Conservation (phyloP, 1,284 basidiomycete genomes). For the Cystobasidiaceae sp. region DNA sequence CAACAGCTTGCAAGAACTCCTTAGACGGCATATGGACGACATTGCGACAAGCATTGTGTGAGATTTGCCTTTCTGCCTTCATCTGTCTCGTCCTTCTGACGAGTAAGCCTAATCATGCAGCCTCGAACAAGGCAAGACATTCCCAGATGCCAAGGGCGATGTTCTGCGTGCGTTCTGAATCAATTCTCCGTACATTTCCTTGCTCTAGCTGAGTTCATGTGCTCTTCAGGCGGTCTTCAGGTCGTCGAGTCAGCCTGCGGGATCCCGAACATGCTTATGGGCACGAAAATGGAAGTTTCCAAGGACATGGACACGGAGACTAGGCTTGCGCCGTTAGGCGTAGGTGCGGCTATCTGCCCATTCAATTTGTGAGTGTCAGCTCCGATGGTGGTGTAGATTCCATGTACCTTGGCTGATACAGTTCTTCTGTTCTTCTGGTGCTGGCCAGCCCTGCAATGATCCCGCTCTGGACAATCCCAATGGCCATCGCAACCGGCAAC, state of each 20-base stretch:
- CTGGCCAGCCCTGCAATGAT: conserved; percentile 66
- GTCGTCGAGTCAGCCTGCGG: conserved; percentile 86
- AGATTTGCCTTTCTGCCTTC: not conserved
- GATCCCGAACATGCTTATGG: conserved; percentile 76
- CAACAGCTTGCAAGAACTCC: conserved; percentile 47
- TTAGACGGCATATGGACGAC: conserved; percentile 50
- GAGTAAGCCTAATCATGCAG: conserved; percentile 58
- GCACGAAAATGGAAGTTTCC: conserved; percentile 88
- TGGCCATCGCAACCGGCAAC: conserved; percentile 81
- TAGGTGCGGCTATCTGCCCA: conserved; percentile 62
- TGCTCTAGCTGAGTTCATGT: not conserved
- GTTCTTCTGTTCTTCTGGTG: no score
- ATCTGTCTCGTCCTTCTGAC: not conserved
- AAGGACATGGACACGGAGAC: conserved; percentile 96
- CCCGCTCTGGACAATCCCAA: conserved; percentile 89
- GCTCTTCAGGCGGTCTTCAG: conserved; percentile 50
- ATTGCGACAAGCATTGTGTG: conserved; percentile 41
- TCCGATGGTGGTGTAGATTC: no score
- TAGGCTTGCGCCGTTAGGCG: conserved; percentile 59
- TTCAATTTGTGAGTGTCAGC: conserved; percentile 86
- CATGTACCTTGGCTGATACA: no score
- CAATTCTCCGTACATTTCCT: not conserved
- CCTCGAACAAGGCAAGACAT: conserved; percentile 77
- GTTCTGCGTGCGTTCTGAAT: conserved; percentile 68
- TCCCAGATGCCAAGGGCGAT: conserved; percentile 83